Evolutionary conservation across 2,329 filamentous ascomycete genomes (phyloP), one percentile per base, ranked within the genome.

Genomic region (Monilinia fructigena): DNA sequence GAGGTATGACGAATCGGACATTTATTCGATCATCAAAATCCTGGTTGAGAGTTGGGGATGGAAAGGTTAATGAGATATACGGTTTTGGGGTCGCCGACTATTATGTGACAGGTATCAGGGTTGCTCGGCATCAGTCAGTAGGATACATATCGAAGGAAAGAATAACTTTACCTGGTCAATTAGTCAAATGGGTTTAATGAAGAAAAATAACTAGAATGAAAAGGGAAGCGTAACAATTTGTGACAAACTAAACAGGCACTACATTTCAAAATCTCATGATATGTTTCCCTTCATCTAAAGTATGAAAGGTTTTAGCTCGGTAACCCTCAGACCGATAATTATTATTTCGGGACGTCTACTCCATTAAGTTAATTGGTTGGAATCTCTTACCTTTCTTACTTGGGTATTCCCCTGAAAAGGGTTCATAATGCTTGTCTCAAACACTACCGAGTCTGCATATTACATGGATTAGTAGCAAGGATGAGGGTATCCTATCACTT

Each of bases 341-440:
- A 14, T 60, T 60, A 31, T 50, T 38, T 60, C 45, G 45, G 58
- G 45, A 60, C 31, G 58, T 60, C 58, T 60, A 38, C 58, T 60
- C 38, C 12, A 60, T 26, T 20, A 26, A 60, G 45, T 60, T 60
- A 50, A 60, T 50, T 60, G 58, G 45, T 40, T 38, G 45, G 7
- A 60, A n/a, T 58, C 35, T 40, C 45, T 59, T 60, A 35, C 63
- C 48, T 50, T 58, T 23, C 48, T 23, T 31, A 38, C 45, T 50
- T 38, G 45, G 58, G n/a, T 42, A 26, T 63, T 63, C 48, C 59
- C 58, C 58, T 60, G 63, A 47, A 16, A 23, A 31, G 35, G 35
- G 63, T 65, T 65, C 63, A 65, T 53, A 5, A 65, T 65, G 47
- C 63, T 53, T 23, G 55, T 60, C 40, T 53, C 47, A 65, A 65